These are phyloP conservation scores for Fusarium drepaniforme DNA, from an alignment of 2,329 filamentous ascomycete genomes.

Conservation along the genomic window DNA sequence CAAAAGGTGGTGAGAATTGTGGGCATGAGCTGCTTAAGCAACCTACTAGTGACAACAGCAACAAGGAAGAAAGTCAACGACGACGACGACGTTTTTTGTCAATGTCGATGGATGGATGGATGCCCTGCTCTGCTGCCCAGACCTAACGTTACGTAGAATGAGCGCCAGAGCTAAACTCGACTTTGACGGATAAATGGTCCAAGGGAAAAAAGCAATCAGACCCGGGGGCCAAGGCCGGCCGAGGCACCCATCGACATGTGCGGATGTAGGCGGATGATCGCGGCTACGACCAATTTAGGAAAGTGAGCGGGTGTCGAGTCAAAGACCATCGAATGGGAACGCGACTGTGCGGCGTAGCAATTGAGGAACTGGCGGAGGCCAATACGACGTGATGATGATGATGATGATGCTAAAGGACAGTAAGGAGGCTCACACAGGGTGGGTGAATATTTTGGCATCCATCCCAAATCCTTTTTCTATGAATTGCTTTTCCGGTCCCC, in stretches of 20 bases:
- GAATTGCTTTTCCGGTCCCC: not conserved
- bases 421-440: constrained; percentile 22
- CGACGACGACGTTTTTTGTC: not conserved
- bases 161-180: constrained; percentile 1
- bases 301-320: not conserved
- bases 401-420: not conserved
- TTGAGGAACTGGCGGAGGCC: constrained; percentile 11
- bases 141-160: not conserved
- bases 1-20: constrained; percentile 7
- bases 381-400: not conserved
- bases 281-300: not conserved
- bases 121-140: not conserved
- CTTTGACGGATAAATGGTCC: not conserved
- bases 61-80: not conserved
- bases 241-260: constrained; percentile 21
- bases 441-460: constrained; percentile 13
- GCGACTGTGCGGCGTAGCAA: constrained; percentile 10
- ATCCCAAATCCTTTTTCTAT: not conserved
- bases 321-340: not conserved
- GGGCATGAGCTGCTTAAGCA: not conserved
- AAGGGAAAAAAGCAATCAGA: not conserved
- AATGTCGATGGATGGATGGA: not conserved
- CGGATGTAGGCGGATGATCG: constrained; percentile 10
- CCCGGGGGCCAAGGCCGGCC: constrained; percentile 3
- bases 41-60: not conserved